Percentiles rank a stretch among this genome's conserved stretches.
Evolutionary conservation across 805 yeast species (phyloP).

Genomic region (Metschnikowia baotianmanensis): DNA sequence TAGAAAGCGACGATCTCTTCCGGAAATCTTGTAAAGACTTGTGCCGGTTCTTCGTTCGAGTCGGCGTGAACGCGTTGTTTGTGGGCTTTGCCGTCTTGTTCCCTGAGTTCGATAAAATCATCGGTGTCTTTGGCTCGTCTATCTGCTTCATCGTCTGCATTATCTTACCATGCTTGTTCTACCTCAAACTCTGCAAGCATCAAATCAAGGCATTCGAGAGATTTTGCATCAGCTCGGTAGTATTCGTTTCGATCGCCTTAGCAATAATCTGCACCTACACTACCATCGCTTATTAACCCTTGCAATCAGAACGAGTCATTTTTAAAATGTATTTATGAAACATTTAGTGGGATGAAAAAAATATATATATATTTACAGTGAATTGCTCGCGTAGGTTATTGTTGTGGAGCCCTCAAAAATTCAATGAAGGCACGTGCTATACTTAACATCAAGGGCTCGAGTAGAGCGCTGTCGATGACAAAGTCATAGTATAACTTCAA

Average conservation of each 20-base stretch:
- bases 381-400: no score
- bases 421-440: constrained; percentile 29
- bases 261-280: constrained; percentile 23
- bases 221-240: constrained; percentile 9
- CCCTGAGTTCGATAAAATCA: constrained; percentile 39
- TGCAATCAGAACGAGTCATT: not conserved
- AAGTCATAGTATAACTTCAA: constrained; percentile 41
- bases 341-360: no score
- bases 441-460: constrained; percentile 31
- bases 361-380: no score
- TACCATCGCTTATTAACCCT: constrained; percentile 14
- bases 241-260: constrained; percentile 14
- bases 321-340: no score
- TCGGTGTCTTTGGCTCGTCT: constrained; percentile 42
- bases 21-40: constrained; percentile 1
- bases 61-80: constrained; percentile 22
- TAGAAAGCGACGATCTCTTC: constrained; percentile 4
- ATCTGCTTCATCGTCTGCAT: constrained; percentile 42
- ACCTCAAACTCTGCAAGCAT: constrained; percentile 22
- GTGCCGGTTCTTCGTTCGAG: constrained; percentile 18
- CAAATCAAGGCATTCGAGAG: constrained; percentile 16
- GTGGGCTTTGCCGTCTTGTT: no score
- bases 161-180: constrained; percentile 39
- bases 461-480: constrained; percentile 26
- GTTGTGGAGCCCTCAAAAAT: constrained; percentile 2